Evolutionary conservation across 2,329 filamentous ascomycete genomes (phyloP), one percentile per base, ranked within the genome.

Genomic region (Epichloe glyceriae): DNA sequence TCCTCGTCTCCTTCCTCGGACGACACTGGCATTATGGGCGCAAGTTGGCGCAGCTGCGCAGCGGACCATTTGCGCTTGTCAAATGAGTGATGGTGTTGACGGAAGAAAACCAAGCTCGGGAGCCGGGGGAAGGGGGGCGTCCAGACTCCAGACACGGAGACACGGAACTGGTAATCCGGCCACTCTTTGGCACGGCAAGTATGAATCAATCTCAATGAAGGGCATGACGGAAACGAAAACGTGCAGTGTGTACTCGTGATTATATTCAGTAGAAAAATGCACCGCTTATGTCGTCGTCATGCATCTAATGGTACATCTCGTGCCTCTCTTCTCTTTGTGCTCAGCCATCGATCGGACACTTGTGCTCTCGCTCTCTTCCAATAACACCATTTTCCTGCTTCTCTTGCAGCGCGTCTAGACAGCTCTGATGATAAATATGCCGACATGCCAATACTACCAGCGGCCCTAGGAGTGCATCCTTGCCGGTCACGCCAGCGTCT

Each of bases 341-440:
- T 63, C 63, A 78, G 50, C 75, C 76, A 60, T 81, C 77, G 60
- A 81, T 73, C 10, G 77, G 77, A 61, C 78, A 80, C 57, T 68
- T 70, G 61, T 77, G 79, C 60, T 72, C 75, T 55, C 68, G 66
- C 56, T 75, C 70, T 40, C 68, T 71, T 35, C 68, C 67, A 7
- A 73, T 67, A 53, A 68, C 75, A 51, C 69, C 72, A 55, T 67
- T 68, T 57, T 73, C 74, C 51, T 73, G 71, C 54, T 75, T 71
- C 35, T 73, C 74, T 57, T 80, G 78, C 56, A 84, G 64, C 53
- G 79, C 75, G 61, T 91, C 86, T 39, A 86, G 69, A 61, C 83
- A 89, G 26, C 69, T 72, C 62, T 81, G 74, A 67, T 87, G 83
- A 59, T 84, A 86, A 17, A 85, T 78, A 64, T 87, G 83, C 50